A percentile compares a stretch with the other conserved stretches of the same genome.
Conservation (phyloP, 140 eudicot genomes). For the Erigeron philadelphicus region DNA sequence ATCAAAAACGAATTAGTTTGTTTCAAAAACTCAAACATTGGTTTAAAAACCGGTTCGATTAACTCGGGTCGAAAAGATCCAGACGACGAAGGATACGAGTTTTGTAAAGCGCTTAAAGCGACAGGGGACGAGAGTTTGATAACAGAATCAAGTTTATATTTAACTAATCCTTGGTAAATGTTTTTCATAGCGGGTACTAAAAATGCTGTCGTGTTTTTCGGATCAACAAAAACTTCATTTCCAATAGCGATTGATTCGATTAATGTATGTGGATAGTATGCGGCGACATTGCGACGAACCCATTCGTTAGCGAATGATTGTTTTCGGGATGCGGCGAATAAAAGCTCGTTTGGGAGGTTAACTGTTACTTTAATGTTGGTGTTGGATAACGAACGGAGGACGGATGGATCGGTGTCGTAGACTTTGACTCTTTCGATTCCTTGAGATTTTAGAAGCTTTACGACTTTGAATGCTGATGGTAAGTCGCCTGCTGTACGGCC, state of each 20-base stretch:
- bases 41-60: slow-evolving; percentile 59
- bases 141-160: slow-evolving; percentile 38
- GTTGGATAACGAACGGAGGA: slow-evolving; percentile 64
- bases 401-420: slow-evolving; percentile 85
- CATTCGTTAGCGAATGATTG: slow-evolving; percentile 60
- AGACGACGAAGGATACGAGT: slow-evolving; percentile 79
- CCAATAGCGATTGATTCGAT: slow-evolving; percentile 89
- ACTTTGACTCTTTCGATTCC: slow-evolving; percentile 58
- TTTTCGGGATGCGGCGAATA: slow-evolving; percentile 53
- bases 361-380: slow-evolving; percentile 62
- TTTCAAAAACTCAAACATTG: slow-evolving; percentile 62
- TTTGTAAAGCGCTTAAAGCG: slow-evolving; percentile 63
- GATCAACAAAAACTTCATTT: slow-evolving; percentile 84
- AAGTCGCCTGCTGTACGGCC: slow-evolving; percentile 77
- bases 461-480: slow-evolving; percentile 71
- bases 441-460: slow-evolving; percentile 62
- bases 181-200: slow-evolving; percentile 73
- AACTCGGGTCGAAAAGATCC: slow-evolving; percentile 72
- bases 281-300: slow-evolving; percentile 58
- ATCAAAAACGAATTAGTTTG: slow-evolving; percentile 58
- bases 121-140: slow-evolving; percentile 80
- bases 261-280: slow-evolving; percentile 58
- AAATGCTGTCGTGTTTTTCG: slow-evolving; percentile 59
- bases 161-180: slow-evolving; percentile 48
- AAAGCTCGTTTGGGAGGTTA: slow-evolving; percentile 83